Evolutionary conservation across 1,284 basidiomycete species (phyloP).

Genomic region (Sporisorium scitamineum): DNA sequence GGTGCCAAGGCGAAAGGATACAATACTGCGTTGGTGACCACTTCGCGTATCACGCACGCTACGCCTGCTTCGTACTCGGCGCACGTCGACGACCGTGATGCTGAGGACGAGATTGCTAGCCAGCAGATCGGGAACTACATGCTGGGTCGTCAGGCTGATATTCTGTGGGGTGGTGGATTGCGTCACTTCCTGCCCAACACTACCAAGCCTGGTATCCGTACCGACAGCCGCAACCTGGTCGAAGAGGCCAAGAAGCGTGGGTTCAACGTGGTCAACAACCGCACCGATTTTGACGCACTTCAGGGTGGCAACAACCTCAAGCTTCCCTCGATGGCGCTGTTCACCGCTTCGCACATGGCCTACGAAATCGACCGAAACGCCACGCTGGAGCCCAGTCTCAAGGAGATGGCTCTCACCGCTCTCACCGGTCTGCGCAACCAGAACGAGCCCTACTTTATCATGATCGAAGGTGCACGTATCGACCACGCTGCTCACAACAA

Average conservation of each 20-base stretch:
- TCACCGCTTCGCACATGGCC: slow-evolving; percentile 62
- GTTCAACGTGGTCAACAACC: slow-evolving; percentile 56
- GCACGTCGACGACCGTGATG: slow-evolving; percentile 67
- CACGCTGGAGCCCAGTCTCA: slow-evolving; percentile 61
- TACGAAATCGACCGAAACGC: slow-evolving; percentile 68
- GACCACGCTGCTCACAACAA: slow-evolving; percentile 69
- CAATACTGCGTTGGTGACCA: slow-evolving; percentile 66
- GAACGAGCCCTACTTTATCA: slow-evolving; percentile 68
- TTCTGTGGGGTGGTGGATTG: slow-evolving; percentile 67
- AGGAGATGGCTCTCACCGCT: slow-evolving; percentile 67
- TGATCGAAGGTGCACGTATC: slow-evolving; percentile 65
- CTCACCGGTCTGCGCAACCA: slow-evolving; percentile 60
- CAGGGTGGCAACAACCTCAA: slow-evolving; percentile 32
- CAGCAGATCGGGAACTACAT: slow-evolving; percentile 65
- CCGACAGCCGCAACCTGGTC: slow-evolving; percentile 62
- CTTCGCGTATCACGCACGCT: slow-evolving; percentile 68
- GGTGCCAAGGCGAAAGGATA: slow-evolving; percentile 66
- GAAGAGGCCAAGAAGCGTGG: slow-evolving; percentile 58
- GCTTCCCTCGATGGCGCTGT: slow-evolving; percentile 60
- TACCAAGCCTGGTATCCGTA: slow-evolving; percentile 58
- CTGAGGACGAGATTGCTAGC: slow-evolving; percentile 65
- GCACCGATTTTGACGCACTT: slow-evolving; percentile 61
- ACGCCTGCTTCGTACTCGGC: slow-evolving; percentile 66
- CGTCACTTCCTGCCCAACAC: slow-evolving; percentile 66
- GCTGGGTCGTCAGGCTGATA: slow-evolving; percentile 63